phyloP scores from a whole-genome alignment of 169 alveolate species.

The Plasmodium billcollinsi region DNA sequence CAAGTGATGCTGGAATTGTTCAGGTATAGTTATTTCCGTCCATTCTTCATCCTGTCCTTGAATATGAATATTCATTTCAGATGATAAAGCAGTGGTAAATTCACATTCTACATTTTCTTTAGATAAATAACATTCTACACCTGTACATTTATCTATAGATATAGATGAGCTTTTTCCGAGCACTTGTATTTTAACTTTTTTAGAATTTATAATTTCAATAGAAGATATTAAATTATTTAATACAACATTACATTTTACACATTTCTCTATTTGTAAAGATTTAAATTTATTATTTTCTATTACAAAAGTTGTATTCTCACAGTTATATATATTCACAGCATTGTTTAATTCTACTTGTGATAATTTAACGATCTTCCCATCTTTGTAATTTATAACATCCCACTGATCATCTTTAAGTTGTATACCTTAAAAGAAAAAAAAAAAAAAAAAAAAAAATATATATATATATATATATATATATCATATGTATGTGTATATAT shows the following conservation, averaged over 20 bases:
- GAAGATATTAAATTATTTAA: slow-evolving; percentile 78
- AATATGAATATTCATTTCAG: slow-evolving; percentile 81
- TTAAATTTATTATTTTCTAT: slow-evolving; percentile 50
- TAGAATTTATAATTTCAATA: slow-evolving; percentile 80
- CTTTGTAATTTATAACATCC: slow-evolving; percentile 56
- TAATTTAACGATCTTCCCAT: slow-evolving; percentile 16
- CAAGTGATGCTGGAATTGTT: slow-evolving; percentile 82
- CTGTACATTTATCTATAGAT: slow-evolving; percentile 81
- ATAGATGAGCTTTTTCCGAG: slow-evolving; percentile 78
- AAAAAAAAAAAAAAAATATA: background rate
- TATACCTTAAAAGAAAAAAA: background rate
- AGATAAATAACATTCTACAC: slow-evolving; percentile 79
- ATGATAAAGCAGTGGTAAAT: slow-evolving; percentile 81
- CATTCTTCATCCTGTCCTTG: slow-evolving; percentile 79
- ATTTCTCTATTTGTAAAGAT: slow-evolving; percentile 65
- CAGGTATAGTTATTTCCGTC: slow-evolving; percentile 83
- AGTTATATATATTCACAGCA: slow-evolving; percentile 57
- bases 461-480: background rate
- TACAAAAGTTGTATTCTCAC: slow-evolving; percentile 48
- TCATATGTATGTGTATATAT: background rate
- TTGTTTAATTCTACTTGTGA: slow-evolving; percentile 38
- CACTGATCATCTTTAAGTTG: slow-evolving; percentile 61
- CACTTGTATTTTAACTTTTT: slow-evolving; percentile 79
- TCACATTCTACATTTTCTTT: slow-evolving; percentile 77
- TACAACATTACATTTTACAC: slow-evolving; percentile 59